A percentile compares a stretch with the other conserved stretches of the same genome.
phyloP scores from a whole-genome alignment of 164 flowering plant species.

The Vitis amurensis region DNA sequence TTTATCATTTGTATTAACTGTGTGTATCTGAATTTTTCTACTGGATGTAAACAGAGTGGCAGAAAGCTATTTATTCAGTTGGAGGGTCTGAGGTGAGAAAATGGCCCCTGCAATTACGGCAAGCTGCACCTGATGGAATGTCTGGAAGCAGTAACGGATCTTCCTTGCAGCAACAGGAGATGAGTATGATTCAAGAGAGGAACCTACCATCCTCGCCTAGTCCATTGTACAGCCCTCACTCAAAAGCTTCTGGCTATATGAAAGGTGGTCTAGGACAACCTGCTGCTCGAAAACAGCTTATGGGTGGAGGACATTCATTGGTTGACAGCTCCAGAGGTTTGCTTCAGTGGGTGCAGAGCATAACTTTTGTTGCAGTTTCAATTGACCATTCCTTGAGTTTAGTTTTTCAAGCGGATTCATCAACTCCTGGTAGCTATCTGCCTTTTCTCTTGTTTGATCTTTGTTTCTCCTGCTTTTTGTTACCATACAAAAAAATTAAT shows the following conservation, averaged over 20 bases:
- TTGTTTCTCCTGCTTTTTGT: background rate
- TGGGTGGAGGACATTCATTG: conserved; percentile 63
- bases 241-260: conserved; percentile 69
- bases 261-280: conserved; percentile 78
- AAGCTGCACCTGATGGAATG: conserved; percentile 70
- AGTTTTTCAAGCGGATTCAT: conserved; percentile 62
- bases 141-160: conserved; percentile 71
- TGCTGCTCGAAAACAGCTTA: conserved; percentile 70
- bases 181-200: conserved; percentile 85
- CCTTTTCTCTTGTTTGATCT: background rate
- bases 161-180: conserved; percentile 79
- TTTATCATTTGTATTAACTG: background rate
- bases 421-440: conserved; percentile 50
- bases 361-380: conserved; percentile 72
- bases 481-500: background rate
- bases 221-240: conserved; percentile 70
- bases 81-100: conserved; percentile 92
- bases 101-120: conserved; percentile 89
- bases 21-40: conserved; percentile 3
- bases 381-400: conserved; percentile 82
- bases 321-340: conserved; percentile 75
- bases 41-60: conserved; percentile 74
- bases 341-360: conserved; percentile 94
- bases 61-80: conserved; percentile 82
- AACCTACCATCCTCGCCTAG: conserved; percentile 75